Conservation (phyloP, 352 stramenopile genomes). For the Stephanocyclus meneghinianus region DNA sequence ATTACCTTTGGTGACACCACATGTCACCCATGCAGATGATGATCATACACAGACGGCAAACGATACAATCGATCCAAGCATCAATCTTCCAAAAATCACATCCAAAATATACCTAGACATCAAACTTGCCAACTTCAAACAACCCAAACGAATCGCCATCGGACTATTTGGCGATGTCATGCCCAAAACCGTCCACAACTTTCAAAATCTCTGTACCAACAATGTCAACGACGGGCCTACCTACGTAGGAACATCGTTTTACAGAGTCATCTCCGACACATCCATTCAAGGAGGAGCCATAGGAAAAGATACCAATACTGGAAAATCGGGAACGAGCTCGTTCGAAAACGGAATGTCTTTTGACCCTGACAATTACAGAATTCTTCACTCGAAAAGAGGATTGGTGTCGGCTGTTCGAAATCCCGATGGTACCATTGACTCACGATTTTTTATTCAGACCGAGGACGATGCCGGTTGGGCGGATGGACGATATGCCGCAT, state of each 20-base stretch:
- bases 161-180: constrained; percentile 70
- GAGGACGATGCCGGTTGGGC: constrained; percentile 71
- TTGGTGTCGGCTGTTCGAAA: constrained; percentile 60
- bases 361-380: constrained; percentile 67
- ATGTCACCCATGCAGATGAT: background rate
- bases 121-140: constrained; percentile 45
- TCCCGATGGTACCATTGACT: constrained; percentile 57
- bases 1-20: no score
- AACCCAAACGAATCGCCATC: constrained; percentile 59
- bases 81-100: constrained; percentile 60
- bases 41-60: constrained; percentile 13
- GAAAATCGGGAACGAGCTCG: constrained; percentile 47
- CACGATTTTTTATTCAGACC: constrained; percentile 72
- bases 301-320: constrained; percentile 40
- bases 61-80: constrained; percentile 65
- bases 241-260: constrained; percentile 67
- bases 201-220: constrained; percentile 56
- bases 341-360: constrained; percentile 51
- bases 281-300: constrained; percentile 72
- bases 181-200: constrained; percentile 68
- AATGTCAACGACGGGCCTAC: constrained; percentile 6
- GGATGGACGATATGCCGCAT: constrained; percentile 71
- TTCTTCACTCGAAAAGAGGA: constrained; percentile 59
- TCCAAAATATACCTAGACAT: constrained; percentile 74
- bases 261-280: constrained; percentile 59